Evolutionary conservation across 352 stramenopile species (phyloP).

Genomic region (Globisporangium radiosum): DNA sequence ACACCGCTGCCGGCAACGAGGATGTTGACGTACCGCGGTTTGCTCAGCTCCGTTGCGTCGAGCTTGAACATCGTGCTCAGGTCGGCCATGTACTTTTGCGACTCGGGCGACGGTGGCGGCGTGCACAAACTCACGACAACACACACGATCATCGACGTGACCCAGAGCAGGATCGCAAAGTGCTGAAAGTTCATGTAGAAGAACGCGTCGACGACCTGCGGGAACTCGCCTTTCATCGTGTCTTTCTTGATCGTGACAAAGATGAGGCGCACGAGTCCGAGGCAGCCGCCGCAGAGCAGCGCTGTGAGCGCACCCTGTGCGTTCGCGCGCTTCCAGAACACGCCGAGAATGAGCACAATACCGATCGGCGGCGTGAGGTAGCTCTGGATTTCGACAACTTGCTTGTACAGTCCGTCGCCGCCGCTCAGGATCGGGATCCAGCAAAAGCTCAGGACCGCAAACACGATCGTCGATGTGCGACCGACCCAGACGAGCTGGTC

Average conservation of each 20-base stretch:
- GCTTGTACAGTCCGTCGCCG: constrained; percentile 52
- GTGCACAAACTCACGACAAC: constrained; percentile 46
- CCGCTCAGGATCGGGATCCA: constrained; percentile 63
- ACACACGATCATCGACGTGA: constrained; percentile 37
- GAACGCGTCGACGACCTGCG: constrained; percentile 35
- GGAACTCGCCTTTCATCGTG: constrained; percentile 31
- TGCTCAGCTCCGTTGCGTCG: constrained; percentile 37
- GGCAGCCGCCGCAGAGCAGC: constrained; percentile 38
- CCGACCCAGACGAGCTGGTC: constrained; percentile 58
- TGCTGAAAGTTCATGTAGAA: constrained; percentile 75
- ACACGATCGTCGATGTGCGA: constrained; percentile 36
- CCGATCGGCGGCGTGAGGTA: constrained; percentile 55
- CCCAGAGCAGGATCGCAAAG: constrained; percentile 53
- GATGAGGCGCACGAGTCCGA: constrained; percentile 42
- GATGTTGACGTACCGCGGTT: constrained; percentile 42
- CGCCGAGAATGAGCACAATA: constrained; percentile 52
- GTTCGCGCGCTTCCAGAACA: constrained; percentile 45
- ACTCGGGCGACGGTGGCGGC: constrained; percentile 25
- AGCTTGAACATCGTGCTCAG: constrained; percentile 46
- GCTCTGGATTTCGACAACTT: constrained; percentile 57
- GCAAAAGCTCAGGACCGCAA: constrained; percentile 47
- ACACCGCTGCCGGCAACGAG: constrained; percentile 35
- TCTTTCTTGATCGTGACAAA: constrained; percentile 52
- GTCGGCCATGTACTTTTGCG: constrained; percentile 46
- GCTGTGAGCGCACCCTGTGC: constrained; percentile 38